These are phyloP conservation scores for Yamadazyma tumulicola DNA, from an alignment of 805 yeast species.

Conservation along the genomic window DNA sequence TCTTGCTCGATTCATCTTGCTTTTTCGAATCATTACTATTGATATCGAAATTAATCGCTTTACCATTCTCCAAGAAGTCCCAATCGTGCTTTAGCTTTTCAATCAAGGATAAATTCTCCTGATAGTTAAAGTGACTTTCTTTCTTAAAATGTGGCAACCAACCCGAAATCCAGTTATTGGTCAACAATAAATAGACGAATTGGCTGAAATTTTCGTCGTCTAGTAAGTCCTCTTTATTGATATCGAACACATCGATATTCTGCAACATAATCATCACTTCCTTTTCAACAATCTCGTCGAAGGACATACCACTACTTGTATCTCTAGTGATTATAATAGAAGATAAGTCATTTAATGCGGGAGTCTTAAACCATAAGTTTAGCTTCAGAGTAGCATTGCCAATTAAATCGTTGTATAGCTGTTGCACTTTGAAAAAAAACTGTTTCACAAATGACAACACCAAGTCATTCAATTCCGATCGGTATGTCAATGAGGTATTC, in stretches of 20 bases:
- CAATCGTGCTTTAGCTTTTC: slow-evolving; percentile 38
- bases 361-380: slow-evolving; percentile 29
- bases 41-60: slow-evolving; percentile 17
- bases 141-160: slow-evolving; percentile 60
- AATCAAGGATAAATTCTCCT: slow-evolving; percentile 21
- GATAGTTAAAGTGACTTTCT: slow-evolving; percentile 27
- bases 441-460: slow-evolving; percentile 36
- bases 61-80: slow-evolving; percentile 41
- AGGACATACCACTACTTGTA: slow-evolving; percentile 10
- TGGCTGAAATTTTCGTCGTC: slow-evolving; percentile 50
- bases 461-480: slow-evolving; percentile 49
- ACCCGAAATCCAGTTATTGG: slow-evolving; percentile 52
- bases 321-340: slow-evolving; percentile 15
- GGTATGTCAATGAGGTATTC: slow-evolving; percentile 58
- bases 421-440: slow-evolving; percentile 30
- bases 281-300: slow-evolving; percentile 15
- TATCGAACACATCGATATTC: slow-evolving; percentile 15
- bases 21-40: slow-evolving; percentile 11
- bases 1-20: background rate
- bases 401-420: slow-evolving; percentile 36
- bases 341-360: slow-evolving; percentile 21
- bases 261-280: slow-evolving; percentile 28
- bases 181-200: slow-evolving; percentile 50
- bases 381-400: slow-evolving; percentile 9
- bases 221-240: slow-evolving; percentile 49